Evolutionary conservation across 345 rosid genomes (phyloP), one percentile per base, ranked within the genome.

Genomic region (Toxicodendron radicans): DNA sequence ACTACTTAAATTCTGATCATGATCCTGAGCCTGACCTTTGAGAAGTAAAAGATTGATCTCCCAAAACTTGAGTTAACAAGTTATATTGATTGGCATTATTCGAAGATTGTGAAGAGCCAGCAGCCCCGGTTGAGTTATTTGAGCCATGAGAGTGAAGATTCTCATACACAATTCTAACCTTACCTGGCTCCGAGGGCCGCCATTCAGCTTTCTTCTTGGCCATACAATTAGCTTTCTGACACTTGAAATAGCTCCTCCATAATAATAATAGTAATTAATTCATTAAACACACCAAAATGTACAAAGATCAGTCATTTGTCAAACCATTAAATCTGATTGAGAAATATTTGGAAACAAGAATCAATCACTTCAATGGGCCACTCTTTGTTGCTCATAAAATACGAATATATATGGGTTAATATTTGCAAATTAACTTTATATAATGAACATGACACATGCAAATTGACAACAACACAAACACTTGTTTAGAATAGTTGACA

Each of bases 201-300:
- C 86, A 82, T 46, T 85, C 88, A 0, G 64, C 88, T 72, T 52
- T 32, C 74, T 85, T 85, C 83, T 78, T 82, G 0, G 79, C 88
- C 2, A 0, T 61, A 68, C 86, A 85, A 1, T 64, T 66, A 1
- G 33, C 63, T 27, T 46, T 76, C 5, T 76, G 79, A 71, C 88
- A 85, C 75, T 56, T 85, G 78, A 70, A 85, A 51, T 85, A 85
- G 83, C 86, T 79, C 72, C 86, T 85, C 58, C 17, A 38, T 38
- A 38, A 38, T 5, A 38, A 38, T 38, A 38, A 38, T 38, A 24
- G 1, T 24, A 24, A 24, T 24, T 27, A 38, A 48, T 46, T 46
- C 3, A 48, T 62, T 2, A 52, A 51, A 12, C 66, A 59, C 46
- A 14, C 27, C 7, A 45, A 18, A 30, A 12, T 46, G 14, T 3